Base-by-base conservation (phyloP, 371 early-diverging fungal genomes). In the Mucor velutinosus region DNA sequence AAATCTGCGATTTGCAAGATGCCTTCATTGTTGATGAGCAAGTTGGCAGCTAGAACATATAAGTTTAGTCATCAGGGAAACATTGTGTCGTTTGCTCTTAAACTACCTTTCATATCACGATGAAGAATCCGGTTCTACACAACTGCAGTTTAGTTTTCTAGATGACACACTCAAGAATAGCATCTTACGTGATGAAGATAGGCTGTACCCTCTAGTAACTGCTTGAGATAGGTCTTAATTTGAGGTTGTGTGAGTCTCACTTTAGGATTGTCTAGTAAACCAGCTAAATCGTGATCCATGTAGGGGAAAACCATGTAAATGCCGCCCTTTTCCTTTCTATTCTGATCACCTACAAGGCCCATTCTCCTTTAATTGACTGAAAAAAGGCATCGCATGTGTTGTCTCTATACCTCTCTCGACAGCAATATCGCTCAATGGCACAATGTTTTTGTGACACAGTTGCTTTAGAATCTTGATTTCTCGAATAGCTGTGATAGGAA, bases 1-100 rank as follows among this genome's bases (percentile, higher is more conserved):
- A 99, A 99, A 94, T 99, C 99, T 0, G 99, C 99, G 76, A 99
- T 83, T 74, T 99, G 99, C 45, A 99, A 79, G 61, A 92, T 89
- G 7, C 99, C 99, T 72, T 94, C 90, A 8, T 79, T 80, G 0
- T 91, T 92, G 19, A 97, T 87, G n/a, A 97, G 82, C n/a, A 97
- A 75, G 77, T 97, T 99, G 37, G 93, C 91, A 57, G 93, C 93
- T 89, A 81, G 63, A 8, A 25, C 64, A 43, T 39, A 7, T 21
- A 5, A 12, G 53, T 53, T 47, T 7, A 47, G 53, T 19, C 25
- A 23, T 51, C 41, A 14, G 27, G 5, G 27, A 5, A 4, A 0
- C 1, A 53, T 21, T 53, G 27, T 27, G 43, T 23, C n/a, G 2
- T 65, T n/a, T 15, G 10, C 4, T 41, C 12, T 4, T 25, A 43